Percentiles rank a stretch among this genome's conserved stretches.
These are phyloP conservation scores for Akanthomyces uredinophilus DNA, from an alignment of 2,329 filamentous ascomycete species.

Conservation along the genomic window DNA sequence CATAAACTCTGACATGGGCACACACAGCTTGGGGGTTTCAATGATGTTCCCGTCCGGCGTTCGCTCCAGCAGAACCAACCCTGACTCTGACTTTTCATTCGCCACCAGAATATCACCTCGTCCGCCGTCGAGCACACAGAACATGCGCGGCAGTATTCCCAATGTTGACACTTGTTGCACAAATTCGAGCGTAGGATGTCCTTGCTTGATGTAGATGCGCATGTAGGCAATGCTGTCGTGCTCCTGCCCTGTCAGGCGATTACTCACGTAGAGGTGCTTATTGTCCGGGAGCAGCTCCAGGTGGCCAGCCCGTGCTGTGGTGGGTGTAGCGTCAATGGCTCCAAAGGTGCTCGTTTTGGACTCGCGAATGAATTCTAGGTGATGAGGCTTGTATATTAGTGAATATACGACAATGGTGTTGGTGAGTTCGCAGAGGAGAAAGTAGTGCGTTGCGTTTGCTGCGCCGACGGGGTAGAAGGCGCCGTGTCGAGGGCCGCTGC, in stretches of 20 bases:
- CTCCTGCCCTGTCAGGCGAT: constrained; percentile 41
- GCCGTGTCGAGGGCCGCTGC: constrained; percentile 47
- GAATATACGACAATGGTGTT: constrained; percentile 40
- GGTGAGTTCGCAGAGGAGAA: constrained; percentile 41
- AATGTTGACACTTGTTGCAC: constrained; percentile 29
- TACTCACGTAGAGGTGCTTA: constrained; percentile 45
- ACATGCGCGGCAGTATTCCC: constrained; percentile 41
- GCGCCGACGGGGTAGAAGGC: constrained; percentile 38
- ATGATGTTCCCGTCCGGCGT: background rate
- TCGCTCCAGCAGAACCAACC: background rate
- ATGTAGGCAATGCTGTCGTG: constrained; percentile 47
- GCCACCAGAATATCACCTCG: background rate
- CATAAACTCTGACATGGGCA: constrained; percentile 11
- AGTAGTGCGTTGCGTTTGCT: constrained; percentile 38
- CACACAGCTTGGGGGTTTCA: background rate
- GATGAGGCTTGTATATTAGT: constrained; percentile 33
- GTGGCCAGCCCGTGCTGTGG: constrained; percentile 40
- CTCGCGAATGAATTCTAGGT: constrained; percentile 31
- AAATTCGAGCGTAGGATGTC: constrained; percentile 27
- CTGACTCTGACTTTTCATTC: constrained; percentile 7
- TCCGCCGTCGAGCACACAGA: constrained; percentile 28
- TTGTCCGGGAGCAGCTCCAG: constrained; percentile 37
- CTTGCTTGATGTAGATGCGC: constrained; percentile 24
- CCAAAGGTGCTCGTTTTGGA: constrained; percentile 40
- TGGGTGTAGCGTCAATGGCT: constrained; percentile 26